These are phyloP conservation scores for Thielaviopsis ethacetica DNA, from an alignment of 2,329 filamentous ascomycete species.

Conservation along the genomic window DNA sequence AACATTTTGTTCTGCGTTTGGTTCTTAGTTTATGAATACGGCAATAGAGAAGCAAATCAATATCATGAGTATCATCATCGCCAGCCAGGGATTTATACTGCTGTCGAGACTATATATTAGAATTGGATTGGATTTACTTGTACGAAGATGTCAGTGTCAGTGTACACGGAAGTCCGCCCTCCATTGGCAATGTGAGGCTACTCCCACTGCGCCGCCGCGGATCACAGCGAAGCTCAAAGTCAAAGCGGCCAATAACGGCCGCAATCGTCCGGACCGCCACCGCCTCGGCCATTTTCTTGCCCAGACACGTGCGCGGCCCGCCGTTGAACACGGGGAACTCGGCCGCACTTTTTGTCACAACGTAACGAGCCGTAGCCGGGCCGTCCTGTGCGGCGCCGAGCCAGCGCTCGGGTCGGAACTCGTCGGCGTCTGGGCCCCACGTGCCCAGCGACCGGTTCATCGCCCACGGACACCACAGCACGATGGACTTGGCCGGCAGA, in stretches of 20 bases:
- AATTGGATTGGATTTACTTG: not conserved
- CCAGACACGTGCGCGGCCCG: slow-evolving; percentile 42
- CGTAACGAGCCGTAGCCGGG: slow-evolving; percentile 19
- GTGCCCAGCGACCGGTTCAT: slow-evolving; percentile 40
- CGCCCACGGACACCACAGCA: slow-evolving; percentile 49
- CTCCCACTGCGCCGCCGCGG: slow-evolving; percentile 29
- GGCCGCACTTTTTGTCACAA: slow-evolving; percentile 27
- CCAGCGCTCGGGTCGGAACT: slow-evolving; percentile 42
- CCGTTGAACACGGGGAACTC: slow-evolving; percentile 52
- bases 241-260: slow-evolving; percentile 30
- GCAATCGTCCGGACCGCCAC: slow-evolving; percentile 41
- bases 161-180: slow-evolving; percentile 37
- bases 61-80: not conserved
- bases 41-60: not conserved
- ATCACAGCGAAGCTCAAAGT: slow-evolving; percentile 24
- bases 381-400: slow-evolving; percentile 18
- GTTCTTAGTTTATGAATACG: not conserved
- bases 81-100: not conserved
- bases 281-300: slow-evolving; percentile 47
- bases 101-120: not conserved
- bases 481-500: slow-evolving; percentile 34
- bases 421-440: slow-evolving; percentile 40
- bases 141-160: slow-evolving; percentile 15
- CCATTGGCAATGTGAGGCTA: slow-evolving; percentile 48
- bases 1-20: no score